Evolutionary conservation across 1,139 yeast species (phyloP).

Genomic region (Petasospora fabianii): DNA sequence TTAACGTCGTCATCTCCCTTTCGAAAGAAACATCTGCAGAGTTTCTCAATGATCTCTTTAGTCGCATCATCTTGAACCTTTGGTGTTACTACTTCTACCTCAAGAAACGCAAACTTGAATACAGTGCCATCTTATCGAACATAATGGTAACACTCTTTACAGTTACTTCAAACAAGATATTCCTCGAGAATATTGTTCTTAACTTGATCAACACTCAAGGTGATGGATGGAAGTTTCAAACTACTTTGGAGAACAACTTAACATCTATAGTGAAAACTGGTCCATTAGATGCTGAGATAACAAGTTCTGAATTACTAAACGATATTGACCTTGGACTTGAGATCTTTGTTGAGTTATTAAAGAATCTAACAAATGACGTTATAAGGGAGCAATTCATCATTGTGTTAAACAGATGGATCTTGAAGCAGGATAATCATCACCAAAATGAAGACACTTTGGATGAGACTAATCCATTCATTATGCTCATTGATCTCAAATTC

Average conservation of each 20-base stretch:
- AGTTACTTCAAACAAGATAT: slow-evolving; percentile 35
- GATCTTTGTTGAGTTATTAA: slow-evolving; percentile 44
- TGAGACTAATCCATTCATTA: slow-evolving; percentile 48
- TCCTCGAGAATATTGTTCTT: slow-evolving; percentile 39
- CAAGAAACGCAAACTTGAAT: slow-evolving; percentile 33
- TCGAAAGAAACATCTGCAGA: slow-evolving; percentile 47
- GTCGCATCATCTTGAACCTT: slow-evolving; percentile 33
- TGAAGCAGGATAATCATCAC: slow-evolving; percentile 22
- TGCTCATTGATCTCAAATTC: slow-evolving; percentile 59
- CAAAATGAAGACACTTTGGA: slow-evolving; percentile 13
- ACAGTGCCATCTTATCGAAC: slow-evolving; percentile 42
- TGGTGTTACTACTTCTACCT: slow-evolving; percentile 65
- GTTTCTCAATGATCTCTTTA: slow-evolving; percentile 40
- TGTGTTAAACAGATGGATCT: slow-evolving; percentile 60
- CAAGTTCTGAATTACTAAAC: slow-evolving; percentile 35
- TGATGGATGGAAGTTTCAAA: slow-evolving; percentile 46
- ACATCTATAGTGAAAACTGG: slow-evolving; percentile 42
- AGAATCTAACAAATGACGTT: slow-evolving; percentile 46
- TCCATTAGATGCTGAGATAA: slow-evolving; percentile 15
- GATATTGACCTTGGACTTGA: slow-evolving; percentile 51
- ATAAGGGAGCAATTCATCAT: slow-evolving; percentile 48
- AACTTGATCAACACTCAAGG: slow-evolving; percentile 44
- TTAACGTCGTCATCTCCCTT: slow-evolving; percentile 64
- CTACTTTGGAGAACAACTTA: slow-evolving; percentile 45
- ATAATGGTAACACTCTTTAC: slow-evolving; percentile 48